Evolutionary conservation across 2,329 filamentous ascomycete genomes (phyloP), one percentile per base, ranked within the genome.

Genomic region (Monosporascus sp.): DNA sequence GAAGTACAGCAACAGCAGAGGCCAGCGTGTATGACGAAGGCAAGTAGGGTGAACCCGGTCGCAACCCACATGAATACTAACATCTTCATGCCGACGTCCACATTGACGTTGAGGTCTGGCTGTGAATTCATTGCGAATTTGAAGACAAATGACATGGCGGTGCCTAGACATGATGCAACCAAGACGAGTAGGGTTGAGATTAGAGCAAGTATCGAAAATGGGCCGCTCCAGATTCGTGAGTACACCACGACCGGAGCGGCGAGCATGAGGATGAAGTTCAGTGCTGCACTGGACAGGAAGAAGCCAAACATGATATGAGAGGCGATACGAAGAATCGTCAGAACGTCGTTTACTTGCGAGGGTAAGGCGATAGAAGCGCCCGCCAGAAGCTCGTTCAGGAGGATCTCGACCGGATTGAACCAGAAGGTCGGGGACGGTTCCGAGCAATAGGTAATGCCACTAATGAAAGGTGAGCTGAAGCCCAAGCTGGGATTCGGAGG

Each of bases 41-140:
- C 86, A 20, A 92, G 64, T 5, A 90, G 71, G 1, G 82, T 81
- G 55, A 86, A 82, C 0, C 77, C 82, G 0, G 84, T 80, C 0
- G 86, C 89, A 27, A 90, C 80, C 92, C 93, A 97, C 86, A 96
- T 93, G 65, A 96, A 95, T 0, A 74, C 87, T 63, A 96, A 82
- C 88, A 96, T 92, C 59, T 83, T 79, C 37, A 68, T 71, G 6
- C 91, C 91, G 36, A 96, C 74, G 3, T 79, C 72, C 3, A 86
- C 88, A 9, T 73, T 68, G 60, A 97, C 91, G 68, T 96, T 94
- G 50, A 97, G 75, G 53, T 89, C 83, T 2, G 80, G 78, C 63
- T 88, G 84, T 5, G 79, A 79, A 22, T 83, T 84, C 61, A 95
- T 83, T 51, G 89, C 89, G 54, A 89, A 84, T 59, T 84, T 81